These are phyloP conservation scores for Fistulifera pelliculosa DNA, from an alignment of 108 stramenopile species.

Conservation along the genomic window DNA sequence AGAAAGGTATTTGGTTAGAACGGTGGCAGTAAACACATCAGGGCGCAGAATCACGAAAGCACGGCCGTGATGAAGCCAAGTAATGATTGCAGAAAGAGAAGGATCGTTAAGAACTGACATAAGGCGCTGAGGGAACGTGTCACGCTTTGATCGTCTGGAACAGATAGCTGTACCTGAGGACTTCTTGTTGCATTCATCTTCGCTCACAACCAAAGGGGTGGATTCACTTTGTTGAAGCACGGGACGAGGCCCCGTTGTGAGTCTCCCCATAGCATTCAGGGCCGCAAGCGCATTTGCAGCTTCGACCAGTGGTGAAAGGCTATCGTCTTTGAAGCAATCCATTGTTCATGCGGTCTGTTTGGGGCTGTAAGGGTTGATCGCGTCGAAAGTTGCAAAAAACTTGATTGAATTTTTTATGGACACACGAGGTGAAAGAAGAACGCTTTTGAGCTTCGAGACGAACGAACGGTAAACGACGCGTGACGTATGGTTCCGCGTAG, in stretches of 20 bases:
- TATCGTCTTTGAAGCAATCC: too few species aligned
- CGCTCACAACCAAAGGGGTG: background rate
- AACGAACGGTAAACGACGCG: too few species aligned
- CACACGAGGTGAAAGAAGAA: too few species aligned
- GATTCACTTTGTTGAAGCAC: background rate
- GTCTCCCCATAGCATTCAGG: background rate
- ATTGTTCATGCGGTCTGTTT: too few species aligned
- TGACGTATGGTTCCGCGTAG: too few species aligned
- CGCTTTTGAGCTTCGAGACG: too few species aligned
- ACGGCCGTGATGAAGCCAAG: constrained; percentile 74
- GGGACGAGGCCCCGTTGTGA: background rate
- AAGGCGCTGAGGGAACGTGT: constrained; percentile 67
- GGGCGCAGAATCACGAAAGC: constrained; percentile 74
- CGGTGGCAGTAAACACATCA: constrained; percentile 55
- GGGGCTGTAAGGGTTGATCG: too few species aligned
- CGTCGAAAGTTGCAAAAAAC: too few species aligned
- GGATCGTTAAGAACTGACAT: constrained; percentile 52
- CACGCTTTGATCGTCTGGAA: constrained; percentile 15
- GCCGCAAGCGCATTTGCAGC: background rate
- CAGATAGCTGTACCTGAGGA: background rate
- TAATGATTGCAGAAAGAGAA: constrained; percentile 44
- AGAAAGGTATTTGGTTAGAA: constrained; percentile 65
- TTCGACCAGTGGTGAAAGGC: too few species aligned
- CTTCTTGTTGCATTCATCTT: constrained; percentile 6
- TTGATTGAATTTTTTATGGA: too few species aligned